These are phyloP conservation scores for Senecio squalidus DNA, from an alignment of 140 eudicot species.

Conservation along the genomic window DNA sequence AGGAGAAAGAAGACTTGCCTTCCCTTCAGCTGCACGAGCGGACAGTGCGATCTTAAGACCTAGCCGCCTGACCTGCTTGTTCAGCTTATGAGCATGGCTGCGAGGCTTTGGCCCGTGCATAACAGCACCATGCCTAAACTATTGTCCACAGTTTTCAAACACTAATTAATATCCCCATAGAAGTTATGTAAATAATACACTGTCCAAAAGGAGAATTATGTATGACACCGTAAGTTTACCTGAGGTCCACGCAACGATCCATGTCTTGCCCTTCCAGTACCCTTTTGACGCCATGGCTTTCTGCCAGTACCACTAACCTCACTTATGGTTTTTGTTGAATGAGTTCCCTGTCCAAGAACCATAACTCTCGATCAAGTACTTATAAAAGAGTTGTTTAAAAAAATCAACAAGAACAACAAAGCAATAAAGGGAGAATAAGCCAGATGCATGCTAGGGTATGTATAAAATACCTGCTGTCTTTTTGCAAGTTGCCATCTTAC, in stretches of 20 bases:
- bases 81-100: slow-evolving; percentile 85
- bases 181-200: too few relatives aligned
- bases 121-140: slow-evolving; percentile 66
- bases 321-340: slow-evolving; percentile 81
- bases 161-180: too few relatives aligned
- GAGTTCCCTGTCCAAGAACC: slow-evolving; percentile 65
- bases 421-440: too few relatives aligned
- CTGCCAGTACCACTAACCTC: slow-evolving; percentile 93
- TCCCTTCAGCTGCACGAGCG: slow-evolving; percentile 99
- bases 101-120: slow-evolving; percentile 97
- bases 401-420: too few relatives aligned
- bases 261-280: slow-evolving; percentile 89
- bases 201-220: too few relatives aligned
- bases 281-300: slow-evolving; percentile 92
- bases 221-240: too few relatives aligned
- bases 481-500: slow-evolving; percentile 98
- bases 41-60: slow-evolving; percentile 82
- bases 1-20: too few relatives aligned
- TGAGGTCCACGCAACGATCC: slow-evolving; percentile 79
- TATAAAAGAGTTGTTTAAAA: not conserved
- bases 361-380: not conserved
- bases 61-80: slow-evolving; percentile 74
- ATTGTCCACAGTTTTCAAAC: too few relatives aligned
- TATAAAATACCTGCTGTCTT: slow-evolving; percentile 61
- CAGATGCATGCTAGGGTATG: too few relatives aligned